These are phyloP conservation scores for Dichomitus squalens DNA, from an alignment of 1,284 basidiomycete species.

Conservation along the genomic window DNA sequence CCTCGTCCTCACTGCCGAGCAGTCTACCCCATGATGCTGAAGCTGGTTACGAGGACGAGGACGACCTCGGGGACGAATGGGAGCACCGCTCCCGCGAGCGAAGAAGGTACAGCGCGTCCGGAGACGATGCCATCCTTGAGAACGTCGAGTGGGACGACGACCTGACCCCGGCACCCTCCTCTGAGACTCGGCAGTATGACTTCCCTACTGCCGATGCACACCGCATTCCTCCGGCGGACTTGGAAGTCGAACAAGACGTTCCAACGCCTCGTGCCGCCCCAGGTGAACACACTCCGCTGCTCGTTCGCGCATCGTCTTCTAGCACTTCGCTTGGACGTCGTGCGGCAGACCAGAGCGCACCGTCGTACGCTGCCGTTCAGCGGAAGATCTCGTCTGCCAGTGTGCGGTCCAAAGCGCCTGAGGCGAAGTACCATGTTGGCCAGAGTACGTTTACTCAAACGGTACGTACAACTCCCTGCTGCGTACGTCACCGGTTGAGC, in stretches of 20 bases:
- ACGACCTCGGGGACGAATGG: slow-evolving; percentile 27
- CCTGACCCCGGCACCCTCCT: slow-evolving; percentile 26
- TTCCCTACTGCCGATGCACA: slow-evolving; percentile 9
- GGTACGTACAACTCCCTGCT: slow-evolving; percentile 44
- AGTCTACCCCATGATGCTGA: slow-evolving; percentile 36
- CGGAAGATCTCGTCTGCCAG: slow-evolving; percentile 18
- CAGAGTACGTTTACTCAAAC: slow-evolving; percentile 85
- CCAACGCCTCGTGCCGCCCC: slow-evolving; percentile 11
- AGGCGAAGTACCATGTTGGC: slow-evolving; percentile 38
- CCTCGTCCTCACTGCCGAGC: slow-evolving; percentile 40
- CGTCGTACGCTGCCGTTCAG: slow-evolving; percentile 11
- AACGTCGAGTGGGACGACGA: slow-evolving; percentile 52
- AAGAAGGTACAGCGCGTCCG: slow-evolving; percentile 26
- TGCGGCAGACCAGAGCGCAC: neutral
- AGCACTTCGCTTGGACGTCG: slow-evolving; percentile 21
- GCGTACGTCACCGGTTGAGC: too few species aligned
- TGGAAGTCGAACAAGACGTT: slow-evolving; percentile 14
- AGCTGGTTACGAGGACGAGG: slow-evolving; percentile 36
- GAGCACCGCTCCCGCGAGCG: slow-evolving; percentile 14
- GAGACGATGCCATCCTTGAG: slow-evolving; percentile 35
- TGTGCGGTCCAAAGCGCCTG: slow-evolving; percentile 17
- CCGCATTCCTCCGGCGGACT: neutral
- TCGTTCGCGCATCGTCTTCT: slow-evolving; percentile 44
- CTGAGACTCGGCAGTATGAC: slow-evolving; percentile 8
- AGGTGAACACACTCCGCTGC: slow-evolving; percentile 42